Conservation (phyloP, 371 early-diverging fungal genomes). For the Actinomortierella ambigua region DNA sequence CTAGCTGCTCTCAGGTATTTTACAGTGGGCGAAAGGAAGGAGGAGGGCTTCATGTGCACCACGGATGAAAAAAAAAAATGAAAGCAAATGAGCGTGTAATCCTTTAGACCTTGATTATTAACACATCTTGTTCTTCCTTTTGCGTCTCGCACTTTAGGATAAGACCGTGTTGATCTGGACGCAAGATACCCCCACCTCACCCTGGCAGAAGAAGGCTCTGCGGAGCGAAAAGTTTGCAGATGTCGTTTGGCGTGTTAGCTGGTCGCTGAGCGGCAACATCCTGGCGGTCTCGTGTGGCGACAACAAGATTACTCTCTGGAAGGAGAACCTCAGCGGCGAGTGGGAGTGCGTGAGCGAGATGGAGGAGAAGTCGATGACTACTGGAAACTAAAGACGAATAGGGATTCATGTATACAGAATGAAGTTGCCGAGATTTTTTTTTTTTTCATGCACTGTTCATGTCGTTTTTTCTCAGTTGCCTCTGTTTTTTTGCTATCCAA, state of each 20-base stretch:
- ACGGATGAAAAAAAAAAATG: constrained; percentile 5
- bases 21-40: too few relatives aligned
- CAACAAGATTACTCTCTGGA: constrained; percentile 96
- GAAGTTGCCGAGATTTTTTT: too few relatives aligned
- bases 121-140: neutral
- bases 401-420: too few relatives aligned
- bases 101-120: too few relatives aligned
- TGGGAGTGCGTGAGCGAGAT: constrained; percentile 86
- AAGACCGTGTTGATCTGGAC: constrained; percentile 96
- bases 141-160: constrained; percentile 76
- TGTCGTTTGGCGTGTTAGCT: constrained; percentile 97
- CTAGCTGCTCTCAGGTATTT: constrained; percentile 87
- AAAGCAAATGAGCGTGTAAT: too few relatives aligned
- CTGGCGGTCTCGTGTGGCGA: constrained; percentile 96
- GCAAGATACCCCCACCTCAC: constrained; percentile 71
- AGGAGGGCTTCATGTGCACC: neutral
- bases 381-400: constrained; percentile 18
- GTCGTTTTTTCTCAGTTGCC: too few relatives aligned
- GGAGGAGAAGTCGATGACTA: constrained; percentile 61
- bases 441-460: too few relatives aligned
- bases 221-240: constrained; percentile 88
- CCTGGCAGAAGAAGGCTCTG: constrained; percentile 79
- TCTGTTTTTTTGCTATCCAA: too few relatives aligned
- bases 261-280: constrained; percentile 94
- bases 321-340: constrained; percentile 90